Base-by-base conservation (phyloP, 352 stramenopile species). In the Globisporangium abappressorium region DNA sequence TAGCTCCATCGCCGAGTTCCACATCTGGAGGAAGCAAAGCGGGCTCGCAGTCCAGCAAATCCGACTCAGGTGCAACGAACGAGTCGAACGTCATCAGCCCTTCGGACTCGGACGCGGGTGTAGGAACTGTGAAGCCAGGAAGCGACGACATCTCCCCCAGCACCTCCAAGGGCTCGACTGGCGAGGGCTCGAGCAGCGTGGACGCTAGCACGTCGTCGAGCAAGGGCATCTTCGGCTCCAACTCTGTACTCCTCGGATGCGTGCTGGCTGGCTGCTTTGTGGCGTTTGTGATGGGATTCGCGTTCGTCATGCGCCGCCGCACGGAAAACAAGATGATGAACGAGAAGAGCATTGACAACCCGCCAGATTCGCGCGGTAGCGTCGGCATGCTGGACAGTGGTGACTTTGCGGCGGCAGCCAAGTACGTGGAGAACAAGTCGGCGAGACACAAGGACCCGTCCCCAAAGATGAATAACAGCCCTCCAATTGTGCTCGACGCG, bases 381-480 rank as follows among this genome's bases (percentile, higher is more conserved):
- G 71, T 71, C n/a, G 70, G 77, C n/a, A 81, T 81, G 77, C 66
- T 80, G n/a, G 76, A 83, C 24, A 80, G 71, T 11, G 66, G 66
- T 28, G 60, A 80, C 22, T 58, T 68, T 33, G 70, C 57, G 3
- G 69, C 62, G 5, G 61, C 20, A 22, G 56, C 38, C 47, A 78
- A 72, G 22, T 89, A 87, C 57, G 62, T 87, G 11, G 73, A 72
- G 34, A 89, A 78, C 64, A 76, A 79, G n/a, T 81, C 80, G 56
- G 58, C 77, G 49, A 75, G 79, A 30, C 78, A 82, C 71, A 80
- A 78, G 38, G 70, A 81, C 54, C 66, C 59, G n/a, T 54, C 64
- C 0, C 75, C 75, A 41, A 68, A 74, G 43, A 84, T 84, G 76
- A 81, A 65, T 22, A 64, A 73, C 11, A 75, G 77, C 28, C 59